A percentile compares a stretch with the other conserved stretches of the same genome.
Evolutionary conservation across 352 stramenopile genomes (phyloP).

Genomic region (Elongisporangium anandrum): DNA sequence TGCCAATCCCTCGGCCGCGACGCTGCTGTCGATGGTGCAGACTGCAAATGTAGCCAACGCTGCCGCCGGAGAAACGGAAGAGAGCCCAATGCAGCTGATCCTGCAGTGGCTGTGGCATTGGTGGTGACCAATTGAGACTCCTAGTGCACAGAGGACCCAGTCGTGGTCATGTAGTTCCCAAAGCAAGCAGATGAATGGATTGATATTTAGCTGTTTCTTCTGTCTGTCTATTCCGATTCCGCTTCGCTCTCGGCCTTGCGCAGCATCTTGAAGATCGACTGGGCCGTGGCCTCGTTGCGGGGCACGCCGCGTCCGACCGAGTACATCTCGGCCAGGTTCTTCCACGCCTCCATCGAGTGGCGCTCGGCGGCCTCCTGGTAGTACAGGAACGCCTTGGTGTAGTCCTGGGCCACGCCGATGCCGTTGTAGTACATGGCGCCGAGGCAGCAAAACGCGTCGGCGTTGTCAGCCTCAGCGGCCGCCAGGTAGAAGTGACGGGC

Average conservation of each 20-base stretch:
- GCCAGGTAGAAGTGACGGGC: conserved; percentile 64
- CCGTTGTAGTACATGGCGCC: conserved; percentile 79
- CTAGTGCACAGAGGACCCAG: too few species aligned
- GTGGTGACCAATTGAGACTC: too few species aligned
- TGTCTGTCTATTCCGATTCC: conserved; percentile 4
- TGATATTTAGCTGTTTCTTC: neutral
- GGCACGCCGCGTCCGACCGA: conserved; percentile 66
- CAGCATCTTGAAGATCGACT: conserved; percentile 86
- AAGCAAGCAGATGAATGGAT: neutral
- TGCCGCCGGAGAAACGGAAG: neutral
- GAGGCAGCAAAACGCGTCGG: conserved; percentile 77
- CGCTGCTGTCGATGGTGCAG: neutral
- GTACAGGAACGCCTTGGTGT: conserved; percentile 76
- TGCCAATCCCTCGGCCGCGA: neutral
- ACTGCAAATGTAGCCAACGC: neutral
- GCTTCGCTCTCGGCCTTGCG: conserved; percentile 43
- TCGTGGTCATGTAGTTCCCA: too few species aligned
- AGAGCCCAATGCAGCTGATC: neutral
- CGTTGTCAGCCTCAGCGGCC: conserved; percentile 56
- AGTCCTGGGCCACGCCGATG: conserved; percentile 62
- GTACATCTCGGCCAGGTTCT: conserved; percentile 89
- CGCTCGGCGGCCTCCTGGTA: conserved; percentile 83
- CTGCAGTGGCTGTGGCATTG: neutral
- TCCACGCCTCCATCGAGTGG: conserved; percentile 84
- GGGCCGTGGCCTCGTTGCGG: conserved; percentile 70